Percentiles rank a stretch among this genome's conserved stretches.
Conservation (phyloP, 2,329 filamentous ascomycete species). For the Alternaria tenuissima region DNA sequence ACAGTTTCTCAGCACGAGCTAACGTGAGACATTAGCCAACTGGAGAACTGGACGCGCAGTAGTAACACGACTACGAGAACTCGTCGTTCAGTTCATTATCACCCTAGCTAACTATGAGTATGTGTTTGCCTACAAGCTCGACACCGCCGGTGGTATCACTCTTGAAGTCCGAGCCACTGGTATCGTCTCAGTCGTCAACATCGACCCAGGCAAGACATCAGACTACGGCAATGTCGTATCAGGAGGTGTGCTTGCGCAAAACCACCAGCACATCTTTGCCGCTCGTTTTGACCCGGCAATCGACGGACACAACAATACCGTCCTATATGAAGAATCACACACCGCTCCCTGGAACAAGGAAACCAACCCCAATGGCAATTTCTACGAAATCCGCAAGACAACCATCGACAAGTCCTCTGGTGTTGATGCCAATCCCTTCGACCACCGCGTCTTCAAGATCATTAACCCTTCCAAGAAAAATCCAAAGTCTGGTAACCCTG, state of each 20-base stretch:
- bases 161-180: constrained; percentile 72
- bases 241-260: constrained; percentile 70
- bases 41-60: constrained; percentile 69
- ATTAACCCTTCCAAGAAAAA: constrained; percentile 59
- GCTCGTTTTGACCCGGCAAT: constrained; percentile 68
- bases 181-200: constrained; percentile 69
- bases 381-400: constrained; percentile 64
- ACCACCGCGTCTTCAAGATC: constrained; percentile 65
- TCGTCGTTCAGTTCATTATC: constrained; percentile 73
- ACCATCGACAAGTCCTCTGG: constrained; percentile 57
- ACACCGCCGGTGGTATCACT: constrained; percentile 68
- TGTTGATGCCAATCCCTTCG: constrained; percentile 62
- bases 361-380: constrained; percentile 69
- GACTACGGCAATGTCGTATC: constrained; percentile 69
- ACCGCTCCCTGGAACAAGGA: constrained; percentile 59
- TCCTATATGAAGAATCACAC: constrained; percentile 64
- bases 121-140: constrained; percentile 70
- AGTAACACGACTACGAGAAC: constrained; percentile 67
- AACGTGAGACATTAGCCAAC: constrained; percentile 51
- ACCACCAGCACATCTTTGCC: constrained; percentile 74
- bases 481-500: constrained; percentile 55
- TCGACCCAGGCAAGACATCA: constrained; percentile 63
- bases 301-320: constrained; percentile 63
- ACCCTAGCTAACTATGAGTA: constrained; percentile 78
- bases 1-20: not conserved